Base-by-base conservation (phyloP, 352 stramenopile genomes). In the Globisporangium cederbergense region DNA sequence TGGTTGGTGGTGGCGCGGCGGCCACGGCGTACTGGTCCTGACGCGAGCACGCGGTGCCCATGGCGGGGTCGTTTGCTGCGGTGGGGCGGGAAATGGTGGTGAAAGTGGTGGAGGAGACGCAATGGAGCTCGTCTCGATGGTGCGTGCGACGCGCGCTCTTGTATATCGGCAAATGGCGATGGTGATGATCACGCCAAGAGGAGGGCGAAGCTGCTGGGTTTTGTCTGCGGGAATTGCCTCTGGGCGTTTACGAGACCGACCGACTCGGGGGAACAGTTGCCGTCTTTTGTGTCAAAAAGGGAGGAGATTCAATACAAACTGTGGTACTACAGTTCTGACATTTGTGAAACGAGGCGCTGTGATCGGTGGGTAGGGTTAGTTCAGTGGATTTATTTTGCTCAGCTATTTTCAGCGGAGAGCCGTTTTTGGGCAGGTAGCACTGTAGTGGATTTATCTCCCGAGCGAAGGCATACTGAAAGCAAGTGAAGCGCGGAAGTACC, bases 1-100 rank as follows among this genome's bases (percentile, higher is more conserved):
- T 28, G 28, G 25, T 56, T 20, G 25, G 36, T 6, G 50, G 50
- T 7, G 57, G 47, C 52, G 51, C 58, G 20, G 57, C 47, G 20
- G 62, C 45, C 36, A 64, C 47, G 22, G 63, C 62, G 50, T 59
- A 51, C 51, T 63, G 71, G 55, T 77, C 59, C 30, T 79, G 64
- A n/a, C 67, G 74, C 25, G 76, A 82, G 70, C 72, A 79, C 28
- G 67, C 64, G 32, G 62, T 73, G 49, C 76, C 76, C 76, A 84
- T 84, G 18, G 13, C 81, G 28, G 28, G 49, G 13, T 47, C n/a
- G 52, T 11, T 20, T 36, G 25, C 38, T 18, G 11, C 43, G 51
- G 38, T 14, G 57, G 32, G 18, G 34, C 34, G 42, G 46, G 58
- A 64, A 57, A 64, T 64, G 43, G 56, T 52, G 40, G 56, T 52